Base-by-base conservation (phyloP, 2,329 filamentous ascomycete species). In the Diaporthe sp. region DNA sequence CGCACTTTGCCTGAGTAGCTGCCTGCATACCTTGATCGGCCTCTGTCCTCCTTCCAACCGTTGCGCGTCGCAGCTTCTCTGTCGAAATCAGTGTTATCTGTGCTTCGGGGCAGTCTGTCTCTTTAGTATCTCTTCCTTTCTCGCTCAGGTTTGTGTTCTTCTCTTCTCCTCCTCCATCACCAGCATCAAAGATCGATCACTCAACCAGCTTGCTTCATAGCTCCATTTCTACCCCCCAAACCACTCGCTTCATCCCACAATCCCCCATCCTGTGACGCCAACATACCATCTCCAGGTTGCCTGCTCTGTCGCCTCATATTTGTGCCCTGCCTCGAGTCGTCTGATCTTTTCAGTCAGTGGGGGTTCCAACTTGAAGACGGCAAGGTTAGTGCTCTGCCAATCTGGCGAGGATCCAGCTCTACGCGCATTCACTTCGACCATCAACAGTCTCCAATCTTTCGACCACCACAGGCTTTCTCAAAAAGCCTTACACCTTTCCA, bases 121-220 rank as follows among this genome's bases (percentile, higher is more conserved):
- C n/a, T 50, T 28, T 38, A 72, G 55, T 47, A 54, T 67, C 60
- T 35, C 33, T 57, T 61, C 61, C 22, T 68, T 42, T 57, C 57
- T 64, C 61, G 67, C 60, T 64, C 47, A 76, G 72, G 66, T 74
- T 47, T 38, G 67, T 67, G 38, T 52, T 35, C 45, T 30, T 66
- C 64, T 76, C 61, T 77, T 76, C 64, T 75, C n/a, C n/a, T 75
- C 77, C 76, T 77, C 76, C 73, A 81, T 79, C 76, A 75, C 55
- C 58, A 80, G 82, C 76, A 82, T 81, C 80, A 82, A 83, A 81
- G 83, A 82, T 77, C 81, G 81, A 80, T 85, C 85, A 85, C 85
- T 86, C 82, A 81, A 81, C 81, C 79, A 87, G 87, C 86, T 90
- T 90, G 89, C 87, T 89, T 83, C 85, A 87, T 89, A 90, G 86